A percentile compares a stretch with the other conserved stretches of the same genome.
Evolutionary conservation across 495 filamentous ascomycete species (phyloP).

Genomic region (Penicillium pulvis): DNA sequence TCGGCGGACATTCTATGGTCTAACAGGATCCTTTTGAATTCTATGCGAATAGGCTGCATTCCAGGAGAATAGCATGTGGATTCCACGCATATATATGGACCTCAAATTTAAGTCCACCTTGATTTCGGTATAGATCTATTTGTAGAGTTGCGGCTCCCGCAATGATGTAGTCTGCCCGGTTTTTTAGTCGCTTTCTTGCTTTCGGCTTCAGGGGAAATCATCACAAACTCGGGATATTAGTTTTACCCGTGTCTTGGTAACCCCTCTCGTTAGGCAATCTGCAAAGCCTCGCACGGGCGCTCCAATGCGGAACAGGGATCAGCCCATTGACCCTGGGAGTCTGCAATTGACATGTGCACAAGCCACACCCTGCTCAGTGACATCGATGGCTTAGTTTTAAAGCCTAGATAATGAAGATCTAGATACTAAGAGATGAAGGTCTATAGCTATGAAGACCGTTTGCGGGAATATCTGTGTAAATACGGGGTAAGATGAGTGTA

Average conservation of each 20-base stretch:
- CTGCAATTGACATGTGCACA: constrained; percentile 5
- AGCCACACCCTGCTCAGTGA: constrained; percentile 9
- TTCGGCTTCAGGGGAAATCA: constrained; percentile 1
- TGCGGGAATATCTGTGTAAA: constrained; percentile 1
- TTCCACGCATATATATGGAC: background rate
- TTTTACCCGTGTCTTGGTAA: background rate
- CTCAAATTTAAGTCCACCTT: background rate
- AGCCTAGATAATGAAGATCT: background rate
- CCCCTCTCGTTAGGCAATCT: background rate
- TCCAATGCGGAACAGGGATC: constrained; percentile 7
- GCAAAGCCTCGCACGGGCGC: constrained; percentile 14
- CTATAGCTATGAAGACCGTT: constrained; percentile 4
- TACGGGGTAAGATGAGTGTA: constrained; percentile 19
- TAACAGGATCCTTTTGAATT: background rate
- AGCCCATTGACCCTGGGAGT: constrained; percentile 3
- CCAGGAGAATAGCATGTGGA: constrained; percentile 6
- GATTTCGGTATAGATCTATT: background rate
- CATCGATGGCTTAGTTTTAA: constrained; percentile 18
- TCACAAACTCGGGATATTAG: background rate
- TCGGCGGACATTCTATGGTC: background rate
- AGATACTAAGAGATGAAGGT: background rate
- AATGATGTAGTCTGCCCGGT: constrained; percentile 1
- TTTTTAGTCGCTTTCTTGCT: background rate
- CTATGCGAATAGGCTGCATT: constrained; percentile 20
- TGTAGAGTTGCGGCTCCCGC: background rate